Base-by-base conservation (phyloP, 768 basidiomycete genomes). In the Coprinellus aureogranulatus region DNA sequence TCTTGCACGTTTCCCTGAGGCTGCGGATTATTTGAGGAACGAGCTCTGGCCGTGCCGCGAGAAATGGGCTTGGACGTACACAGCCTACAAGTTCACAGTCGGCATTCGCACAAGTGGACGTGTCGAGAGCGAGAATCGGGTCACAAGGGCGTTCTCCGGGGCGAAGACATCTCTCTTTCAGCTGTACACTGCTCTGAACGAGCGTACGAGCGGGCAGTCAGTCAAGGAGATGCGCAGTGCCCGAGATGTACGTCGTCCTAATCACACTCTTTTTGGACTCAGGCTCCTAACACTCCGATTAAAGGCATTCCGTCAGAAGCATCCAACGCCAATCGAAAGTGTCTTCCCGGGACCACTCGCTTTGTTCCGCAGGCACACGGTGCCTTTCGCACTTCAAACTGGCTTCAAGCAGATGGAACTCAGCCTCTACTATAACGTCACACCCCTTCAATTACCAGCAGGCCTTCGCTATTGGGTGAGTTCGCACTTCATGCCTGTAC, bases 21-120 rank as follows among this genome's bases (percentile, higher is more conserved):
- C n/a, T n/a, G 66, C 18, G 23, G 59, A n/a, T 14, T 12, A 11
- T 18, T 76, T 75, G 58, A 67, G 74, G 6, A 53, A 67, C 5
- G 54, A 61, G 1, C 23, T 76, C 0, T 74, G 71, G 54, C 59
- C 64, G 2, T 69, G 67, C 42, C 63, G 64, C 0, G 60, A 69
- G 27, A 67, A 63, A 16, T 76, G 74, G 74, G 75, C 72, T 25
- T 72, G 69, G 70, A 65, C 70, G 9, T 76, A 65, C 61, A 53
- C 70, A 2, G 62, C 65, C 23, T 25, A 55, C 23, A 30, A 52
- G 14, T 76, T 72, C 55, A 73, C 74, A 10, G 67, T 61, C 23
- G 74, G 73, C 0, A 63, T 74, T 4, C 46, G 71, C 1, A 76
- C 72, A 26, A 73, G 68, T 62, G 70, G 75, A 1, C 58, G 66